Evolutionary conservation across 305 asterid species (phyloP), one percentile per base, ranked within the genome.

Genomic region (Nicotiana rustica): DNA sequence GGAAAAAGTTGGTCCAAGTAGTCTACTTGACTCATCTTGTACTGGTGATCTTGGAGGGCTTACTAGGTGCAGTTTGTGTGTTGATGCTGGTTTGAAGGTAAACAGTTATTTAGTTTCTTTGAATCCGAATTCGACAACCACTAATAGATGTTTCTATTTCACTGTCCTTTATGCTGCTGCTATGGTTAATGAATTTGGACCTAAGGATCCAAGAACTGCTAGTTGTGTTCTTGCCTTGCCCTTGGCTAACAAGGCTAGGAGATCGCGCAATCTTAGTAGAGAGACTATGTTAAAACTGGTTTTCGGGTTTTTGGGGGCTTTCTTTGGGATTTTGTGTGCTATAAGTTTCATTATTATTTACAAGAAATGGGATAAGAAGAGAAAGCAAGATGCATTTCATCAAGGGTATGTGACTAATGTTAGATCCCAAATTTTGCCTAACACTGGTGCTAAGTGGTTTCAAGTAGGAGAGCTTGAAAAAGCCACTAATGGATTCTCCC

Each of bases 371-470:
- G 80, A 85, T 17, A 82, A 78, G 88, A 88, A 81, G 82, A 87
- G 78, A 77, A 84, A 81, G 47, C 87, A 86, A 55, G 79, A 87
- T 44, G 78, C 66, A 12, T 47, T 90, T 41, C 92, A 90, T 62
- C 89, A 89, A 55, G 67, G 56, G 17, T 91, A 91, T 44, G 92
- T 91, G 0, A 55, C 36, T 18, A 86, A 91, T 18, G 88, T 92
- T 7, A 89, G 80, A 75, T 86, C 93, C 19, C 80, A 83, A 79
- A 87, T 90, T 70, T 59, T 84, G 71, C 93, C 94, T 0, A 88
- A 88, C 71, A 79, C 86, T 18, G 92, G 93, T 29, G 93, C 94
- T 15, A 90, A 85, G 73, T 90, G 94, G 93, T 92, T 92, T 77
- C 77, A 84, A 13, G 18, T 87, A 33, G 56, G 76, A 14, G 96